A percentile compares a stretch with the other conserved stretches of the same genome.
Evolutionary conservation across 192 early-diverging fungal genomes (phyloP).

Genomic region (Backusella luteola): DNA sequence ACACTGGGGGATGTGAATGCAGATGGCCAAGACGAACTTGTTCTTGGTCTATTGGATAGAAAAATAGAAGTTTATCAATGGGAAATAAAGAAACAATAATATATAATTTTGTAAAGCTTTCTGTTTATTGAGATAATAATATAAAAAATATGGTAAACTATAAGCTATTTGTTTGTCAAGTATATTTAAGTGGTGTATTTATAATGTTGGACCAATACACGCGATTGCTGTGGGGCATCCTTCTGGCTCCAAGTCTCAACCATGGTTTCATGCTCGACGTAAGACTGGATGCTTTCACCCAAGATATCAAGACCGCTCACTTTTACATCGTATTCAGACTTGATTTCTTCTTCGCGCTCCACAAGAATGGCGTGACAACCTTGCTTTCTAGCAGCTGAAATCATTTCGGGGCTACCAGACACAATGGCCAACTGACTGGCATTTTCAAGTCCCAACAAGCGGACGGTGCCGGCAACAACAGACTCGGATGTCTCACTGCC

Average conservation of each 20-base stretch:
- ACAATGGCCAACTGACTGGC: conserved; percentile 22
- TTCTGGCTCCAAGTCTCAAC: not conserved
- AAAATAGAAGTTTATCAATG: conserved; percentile 32
- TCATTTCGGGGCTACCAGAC: not conserved
- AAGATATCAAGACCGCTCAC: conserved; percentile 24
- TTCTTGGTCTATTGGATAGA: conserved; percentile 36
- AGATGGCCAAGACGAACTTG: conserved; percentile 37
- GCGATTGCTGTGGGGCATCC: not conserved
- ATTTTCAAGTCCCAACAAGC: conserved; percentile 12
- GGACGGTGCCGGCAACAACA: not conserved
- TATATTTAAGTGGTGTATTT: not conserved
- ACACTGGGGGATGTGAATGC: conserved; percentile 35
- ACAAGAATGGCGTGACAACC: conserved; percentile 21
- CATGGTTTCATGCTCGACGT: conserved; percentile 23
- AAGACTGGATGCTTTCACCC: conserved; percentile 28
- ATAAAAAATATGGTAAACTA: not conserved
- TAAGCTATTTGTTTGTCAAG: not conserved
- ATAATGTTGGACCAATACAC: not conserved
- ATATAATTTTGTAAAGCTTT: not conserved
- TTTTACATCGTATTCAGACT: not conserved
- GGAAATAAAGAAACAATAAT: conserved; percentile 1
- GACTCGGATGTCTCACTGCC: not conserved
- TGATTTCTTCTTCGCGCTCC: conserved; percentile 5
- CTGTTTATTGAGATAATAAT: not conserved
- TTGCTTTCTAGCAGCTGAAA: conserved; percentile 13